phyloP scores from a whole-genome alignment of 2,329 filamentous ascomycete species.

The Xylaria sp. region DNA sequence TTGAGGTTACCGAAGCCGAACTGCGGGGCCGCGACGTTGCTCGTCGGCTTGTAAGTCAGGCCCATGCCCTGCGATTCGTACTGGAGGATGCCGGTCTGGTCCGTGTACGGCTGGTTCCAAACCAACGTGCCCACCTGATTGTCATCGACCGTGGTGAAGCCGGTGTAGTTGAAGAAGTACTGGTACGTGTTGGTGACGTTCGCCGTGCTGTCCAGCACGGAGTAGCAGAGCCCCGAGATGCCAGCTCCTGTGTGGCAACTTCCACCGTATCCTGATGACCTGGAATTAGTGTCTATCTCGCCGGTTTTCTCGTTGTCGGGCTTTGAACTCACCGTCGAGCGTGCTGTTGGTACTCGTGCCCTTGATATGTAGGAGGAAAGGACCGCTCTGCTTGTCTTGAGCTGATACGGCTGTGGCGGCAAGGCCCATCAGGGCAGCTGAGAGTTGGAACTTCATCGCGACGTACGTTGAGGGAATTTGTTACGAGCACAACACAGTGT shows the following conservation, averaged over 20 bases:
- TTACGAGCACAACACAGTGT: not conserved
- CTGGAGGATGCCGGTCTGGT: slow-evolving; percentile 27
- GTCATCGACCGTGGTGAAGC: slow-evolving; percentile 30
- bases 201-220: slow-evolving; percentile 18
- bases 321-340: slow-evolving; percentile 44
- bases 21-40: slow-evolving; percentile 49
- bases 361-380: slow-evolving; percentile 51
- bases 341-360: slow-evolving; percentile 42
- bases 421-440: slow-evolving; percentile 45
- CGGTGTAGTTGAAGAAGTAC: slow-evolving; percentile 53
- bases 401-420: slow-evolving; percentile 47
- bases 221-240: slow-evolving; percentile 50
- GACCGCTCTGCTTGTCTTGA: slow-evolving; percentile 49
- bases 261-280: slow-evolving; percentile 44
- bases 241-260: slow-evolving; percentile 53
- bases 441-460: slow-evolving; percentile 49
- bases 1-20: slow-evolving; percentile 41
- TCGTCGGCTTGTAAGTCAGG: slow-evolving; percentile 42
- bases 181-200: slow-evolving; percentile 30
- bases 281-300: slow-evolving; percentile 27
- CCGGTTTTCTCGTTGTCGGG: not conserved
- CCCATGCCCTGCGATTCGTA: slow-evolving; percentile 40
- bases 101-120: slow-evolving; percentile 47
- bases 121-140: slow-evolving; percentile 45
- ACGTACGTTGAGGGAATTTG: slow-evolving; percentile 5